These are phyloP conservation scores for Ceratocystis cubensis DNA, from an alignment of 2,329 filamentous ascomycete species.

Conservation along the genomic window DNA sequence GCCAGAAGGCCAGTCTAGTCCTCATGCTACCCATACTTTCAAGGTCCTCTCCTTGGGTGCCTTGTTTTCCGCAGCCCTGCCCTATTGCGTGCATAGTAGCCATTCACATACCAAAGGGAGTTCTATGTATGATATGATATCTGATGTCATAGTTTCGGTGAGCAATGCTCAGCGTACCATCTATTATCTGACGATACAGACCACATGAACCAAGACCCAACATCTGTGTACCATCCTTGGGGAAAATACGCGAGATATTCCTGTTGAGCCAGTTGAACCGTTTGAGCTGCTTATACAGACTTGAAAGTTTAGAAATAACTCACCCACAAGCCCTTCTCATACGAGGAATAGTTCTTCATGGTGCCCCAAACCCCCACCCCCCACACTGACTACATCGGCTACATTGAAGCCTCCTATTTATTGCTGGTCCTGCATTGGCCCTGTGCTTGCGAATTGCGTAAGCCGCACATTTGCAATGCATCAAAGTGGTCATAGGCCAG, in stretches of 20 bases:
- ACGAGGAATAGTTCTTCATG: not conserved
- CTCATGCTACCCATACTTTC: not conserved
- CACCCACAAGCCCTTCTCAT: not conserved
- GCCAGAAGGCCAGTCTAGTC: not conserved
- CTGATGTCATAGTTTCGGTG: constrained; percentile 2
- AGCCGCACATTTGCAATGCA: not conserved
- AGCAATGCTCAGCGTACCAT: not conserved
- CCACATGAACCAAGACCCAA: not conserved
- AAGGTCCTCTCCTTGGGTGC: not conserved
- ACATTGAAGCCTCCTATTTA: not conserved
- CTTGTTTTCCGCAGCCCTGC: not conserved
- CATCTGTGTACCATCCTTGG: too few species aligned
- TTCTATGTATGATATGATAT: not conserved
- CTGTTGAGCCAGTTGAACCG: not conserved
- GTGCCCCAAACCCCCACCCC: not conserved
- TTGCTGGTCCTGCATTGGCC: not conserved
- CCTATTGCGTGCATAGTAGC: not conserved
- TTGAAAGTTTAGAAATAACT: not conserved
- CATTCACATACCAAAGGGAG: not conserved
- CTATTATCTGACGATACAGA: not conserved
- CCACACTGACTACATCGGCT: not conserved
- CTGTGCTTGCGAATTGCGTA: not conserved
- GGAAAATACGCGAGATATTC: not conserved
- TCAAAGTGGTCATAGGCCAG: not conserved
- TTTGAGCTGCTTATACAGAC: not conserved